phyloP scores from a whole-genome alignment of 2,329 filamentous ascomycete genomes.

The Alternaria incomplexa region DNA sequence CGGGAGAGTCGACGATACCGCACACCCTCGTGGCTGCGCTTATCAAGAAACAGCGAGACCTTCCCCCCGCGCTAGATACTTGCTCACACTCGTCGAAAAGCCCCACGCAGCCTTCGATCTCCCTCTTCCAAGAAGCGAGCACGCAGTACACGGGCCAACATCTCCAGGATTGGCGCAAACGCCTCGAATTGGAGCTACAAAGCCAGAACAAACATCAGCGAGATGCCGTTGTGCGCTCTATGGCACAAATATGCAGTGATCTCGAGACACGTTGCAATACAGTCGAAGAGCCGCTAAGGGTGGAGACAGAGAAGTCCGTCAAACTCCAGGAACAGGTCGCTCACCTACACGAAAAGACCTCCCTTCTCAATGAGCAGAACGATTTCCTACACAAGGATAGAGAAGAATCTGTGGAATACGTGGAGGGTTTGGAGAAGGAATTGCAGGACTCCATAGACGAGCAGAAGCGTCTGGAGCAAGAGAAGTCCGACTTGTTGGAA shows the following conservation, averaged over 20 bases:
- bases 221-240: constrained; percentile 55
- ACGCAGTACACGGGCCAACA: constrained; percentile 44
- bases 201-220: constrained; percentile 50
- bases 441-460: constrained; percentile 45
- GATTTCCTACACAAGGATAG: constrained; percentile 38
- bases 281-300: constrained; percentile 60
- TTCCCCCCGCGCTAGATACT: constrained; percentile 6
- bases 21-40: constrained; percentile 26
- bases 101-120: constrained; percentile 18
- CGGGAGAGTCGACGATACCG: constrained; percentile 23
- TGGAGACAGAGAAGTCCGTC: constrained; percentile 49
- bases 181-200: constrained; percentile 53
- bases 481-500: constrained; percentile 46
- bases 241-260: constrained; percentile 62
- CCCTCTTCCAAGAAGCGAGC: constrained; percentile 47
- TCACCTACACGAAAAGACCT: constrained; percentile 43
- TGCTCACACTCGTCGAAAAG: constrained; percentile 25
- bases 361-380: constrained; percentile 44
- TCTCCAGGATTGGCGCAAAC: constrained; percentile 57
- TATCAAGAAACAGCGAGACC: constrained; percentile 35
- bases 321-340: constrained; percentile 42
- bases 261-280: constrained; percentile 63
- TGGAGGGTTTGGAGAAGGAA: constrained; percentile 47
- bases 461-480: constrained; percentile 27
- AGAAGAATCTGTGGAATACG: constrained; percentile 31